Conservation (phyloP, 352 stramenopile genomes). For the Pythium aquatile region DNA sequence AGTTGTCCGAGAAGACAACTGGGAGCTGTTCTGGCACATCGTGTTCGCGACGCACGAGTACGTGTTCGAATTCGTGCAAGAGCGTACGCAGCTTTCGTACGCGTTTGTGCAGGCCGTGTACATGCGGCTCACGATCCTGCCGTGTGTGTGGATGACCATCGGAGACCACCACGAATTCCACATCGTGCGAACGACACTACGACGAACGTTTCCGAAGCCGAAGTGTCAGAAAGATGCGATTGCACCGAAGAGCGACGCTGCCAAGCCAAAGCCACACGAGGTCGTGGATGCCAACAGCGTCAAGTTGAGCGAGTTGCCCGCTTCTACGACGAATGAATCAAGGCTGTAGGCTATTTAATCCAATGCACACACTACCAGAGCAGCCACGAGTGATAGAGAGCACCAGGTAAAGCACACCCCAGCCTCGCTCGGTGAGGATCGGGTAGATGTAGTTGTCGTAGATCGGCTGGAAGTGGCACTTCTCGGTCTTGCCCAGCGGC, state of each 20-base stretch:
- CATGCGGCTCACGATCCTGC: slow-evolving; percentile 31
- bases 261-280: neutral
- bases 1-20: slow-evolving; percentile 27
- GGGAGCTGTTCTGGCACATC: slow-evolving; percentile 34
- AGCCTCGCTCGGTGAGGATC: slow-evolving; percentile 8
- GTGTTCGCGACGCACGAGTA: slow-evolving; percentile 39
- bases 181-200: neutral
- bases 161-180: slow-evolving; percentile 30
- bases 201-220: neutral
- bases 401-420: slow-evolving; percentile 3
- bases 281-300: neutral
- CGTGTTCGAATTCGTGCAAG: slow-evolving; percentile 31
- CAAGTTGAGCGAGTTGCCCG: neutral
- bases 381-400: neutral
- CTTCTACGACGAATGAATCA: neutral
- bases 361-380: neutral
- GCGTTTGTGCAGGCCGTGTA: slow-evolving; percentile 35
- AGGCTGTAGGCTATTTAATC: neutral
- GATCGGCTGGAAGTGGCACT: slow-evolving; percentile 34
- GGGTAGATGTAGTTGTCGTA: slow-evolving; percentile 45
- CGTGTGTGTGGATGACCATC: slow-evolving; percentile 41
- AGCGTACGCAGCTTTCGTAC: slow-evolving; percentile 24
- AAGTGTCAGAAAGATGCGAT: neutral
- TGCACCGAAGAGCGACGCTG: neutral
- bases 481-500: slow-evolving; percentile 7